Evolutionary conservation across 805 yeast species (phyloP), one percentile per base, ranked within the genome.

Genomic region (Wickerhamiella siamensis): DNA sequence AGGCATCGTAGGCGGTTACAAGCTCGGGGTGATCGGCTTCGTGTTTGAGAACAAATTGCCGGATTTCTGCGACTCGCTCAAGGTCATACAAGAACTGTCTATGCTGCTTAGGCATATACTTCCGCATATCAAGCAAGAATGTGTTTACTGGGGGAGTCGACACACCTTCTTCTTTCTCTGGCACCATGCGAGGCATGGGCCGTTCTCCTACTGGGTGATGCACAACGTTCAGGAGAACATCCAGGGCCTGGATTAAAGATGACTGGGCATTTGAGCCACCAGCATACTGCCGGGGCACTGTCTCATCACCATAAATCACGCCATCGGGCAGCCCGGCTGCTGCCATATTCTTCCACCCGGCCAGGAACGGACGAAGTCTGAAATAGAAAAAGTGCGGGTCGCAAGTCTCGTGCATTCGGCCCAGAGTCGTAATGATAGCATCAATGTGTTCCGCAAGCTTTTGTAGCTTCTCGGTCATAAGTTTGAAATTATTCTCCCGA

Each of bases 231-330:
- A 87, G 66, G 15, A 84, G 59, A 20, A 83, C 71, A 56, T 87
- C 97, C 47, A 87, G 65, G 20, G 84, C 78, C 61, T 87, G 96
- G 47, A 88, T 81, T 52, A 87, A 66, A 2, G 95, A 83, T 37
- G 87, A 77, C 61, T 87, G 97, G 0, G 95, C 96, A 57, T 87
- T 87, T 3, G 94, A 82, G 1, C 97, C 97, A 21, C 97, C 97
- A 15, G 94, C 69, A 57, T 71, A 79, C 27, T 61, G 56, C 51
- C 79, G 64, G 39, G 75, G 79, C 22, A 51, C 58, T 2, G 58
- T 54, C 53, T 77, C 84, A 41, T 71, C 66, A 20, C 93, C 94
- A 56, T 87, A 87, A 38, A 68, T 64, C 1, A 87, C 78, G 1
- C 96, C 97, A 44, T 76, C 60, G 12, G 77, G 76, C 44, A 87